A percentile compares a stretch with the other conserved stretches of the same genome.
Evolutionary conservation across 129 eudicot genomes (phyloP).

Genomic region (Saposhnikovia divaricata): DNA sequence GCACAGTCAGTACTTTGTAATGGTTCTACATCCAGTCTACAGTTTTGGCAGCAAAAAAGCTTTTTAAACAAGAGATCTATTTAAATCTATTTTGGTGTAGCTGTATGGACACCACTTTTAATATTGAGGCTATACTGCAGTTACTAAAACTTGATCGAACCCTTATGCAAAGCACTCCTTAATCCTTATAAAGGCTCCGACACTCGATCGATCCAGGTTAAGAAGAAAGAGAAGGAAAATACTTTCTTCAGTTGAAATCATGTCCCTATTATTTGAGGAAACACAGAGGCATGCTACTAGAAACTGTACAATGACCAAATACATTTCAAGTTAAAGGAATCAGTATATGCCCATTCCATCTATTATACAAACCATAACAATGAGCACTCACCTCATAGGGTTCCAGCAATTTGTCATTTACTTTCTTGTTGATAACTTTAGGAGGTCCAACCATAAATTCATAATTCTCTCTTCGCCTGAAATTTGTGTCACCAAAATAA

Average conservation of each 20-base stretch:
- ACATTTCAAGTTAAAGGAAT: background rate
- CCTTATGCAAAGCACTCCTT: background rate
- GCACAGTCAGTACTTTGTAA: background rate
- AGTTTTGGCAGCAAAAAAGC: background rate
- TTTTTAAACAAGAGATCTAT: background rate
- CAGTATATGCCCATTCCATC: background rate
- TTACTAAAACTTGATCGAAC: background rate
- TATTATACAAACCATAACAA: constrained; percentile 4
- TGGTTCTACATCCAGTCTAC: background rate
- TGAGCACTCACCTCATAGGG: constrained; percentile 71
- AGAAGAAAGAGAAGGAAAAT: background rate
- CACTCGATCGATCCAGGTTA: background rate
- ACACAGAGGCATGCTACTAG: background rate
- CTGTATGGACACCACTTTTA: background rate
- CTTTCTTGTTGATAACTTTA: constrained; percentile 82
- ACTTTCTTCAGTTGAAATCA: background rate
- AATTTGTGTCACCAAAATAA: constrained; percentile 2
- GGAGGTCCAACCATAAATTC: constrained; percentile 99
- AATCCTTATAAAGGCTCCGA: background rate
- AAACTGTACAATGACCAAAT: background rate
- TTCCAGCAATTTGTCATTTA: constrained; percentile 69
- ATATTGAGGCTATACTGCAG: background rate
- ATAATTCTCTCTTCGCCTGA: constrained; percentile 95
- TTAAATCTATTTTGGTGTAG: background rate
- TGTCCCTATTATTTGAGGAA: background rate